Percentiles rank a stretch among this genome's conserved stretches.
These are phyloP conservation scores for Penicillium subrubescens DNA, from an alignment of 495 filamentous ascomycete genomes.

Conservation along the genomic window DNA sequence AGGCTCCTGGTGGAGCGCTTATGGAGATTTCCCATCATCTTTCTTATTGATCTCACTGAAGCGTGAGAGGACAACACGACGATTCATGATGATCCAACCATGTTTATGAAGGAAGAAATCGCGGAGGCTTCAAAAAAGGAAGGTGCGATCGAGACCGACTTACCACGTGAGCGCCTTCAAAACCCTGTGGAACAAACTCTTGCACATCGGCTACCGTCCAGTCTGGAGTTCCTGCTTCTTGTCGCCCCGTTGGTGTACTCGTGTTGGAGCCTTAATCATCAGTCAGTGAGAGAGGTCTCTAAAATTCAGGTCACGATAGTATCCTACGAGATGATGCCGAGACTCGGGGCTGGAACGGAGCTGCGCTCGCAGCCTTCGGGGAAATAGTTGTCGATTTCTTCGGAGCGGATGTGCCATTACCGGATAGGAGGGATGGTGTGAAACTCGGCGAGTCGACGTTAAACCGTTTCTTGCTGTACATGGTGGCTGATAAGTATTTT, in stretches of 20 bases:
- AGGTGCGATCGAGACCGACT: slow-evolving; percentile 28
- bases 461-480: slow-evolving; percentile 66
- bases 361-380: slow-evolving; percentile 85
- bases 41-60: neutral
- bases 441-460: slow-evolving; percentile 98
- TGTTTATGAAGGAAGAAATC: neutral
- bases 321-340: slow-evolving; percentile 43
- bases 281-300: slow-evolving; percentile 30
- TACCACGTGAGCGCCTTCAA: slow-evolving; percentile 66
- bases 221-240: slow-evolving; percentile 50
- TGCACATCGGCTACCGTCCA: slow-evolving; percentile 64
- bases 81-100: neutral
- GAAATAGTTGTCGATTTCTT: slow-evolving; percentile 75
- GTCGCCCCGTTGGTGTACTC: slow-evolving; percentile 53
- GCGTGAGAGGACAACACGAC: neutral
- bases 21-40: slow-evolving; percentile 11
- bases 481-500: neutral
- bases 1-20: slow-evolving; percentile 16
- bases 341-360: slow-evolving; percentile 79
- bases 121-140: slow-evolving; percentile 3
- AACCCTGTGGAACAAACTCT: slow-evolving; percentile 82
- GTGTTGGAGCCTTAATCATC: slow-evolving; percentile 41
- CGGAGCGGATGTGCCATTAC: slow-evolving; percentile 44
- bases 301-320: neutral
- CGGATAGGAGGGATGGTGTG: slow-evolving; percentile 67